phyloP scores from a whole-genome alignment of 371 early-diverging fungal species.

The Dichotomocladium elegans region DNA sequence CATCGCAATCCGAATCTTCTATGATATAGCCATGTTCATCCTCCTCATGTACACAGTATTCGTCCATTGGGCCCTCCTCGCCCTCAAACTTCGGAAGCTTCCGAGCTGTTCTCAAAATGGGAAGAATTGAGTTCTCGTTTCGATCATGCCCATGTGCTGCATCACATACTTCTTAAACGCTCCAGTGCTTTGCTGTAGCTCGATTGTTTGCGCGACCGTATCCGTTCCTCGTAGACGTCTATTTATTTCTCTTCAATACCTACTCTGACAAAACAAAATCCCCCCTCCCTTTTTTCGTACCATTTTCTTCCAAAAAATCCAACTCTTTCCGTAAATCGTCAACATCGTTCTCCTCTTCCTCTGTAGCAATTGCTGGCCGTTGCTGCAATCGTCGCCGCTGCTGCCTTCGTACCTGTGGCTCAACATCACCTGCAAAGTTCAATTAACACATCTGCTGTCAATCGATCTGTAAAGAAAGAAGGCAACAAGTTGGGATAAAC shows the following conservation, averaged over 20 bases:
- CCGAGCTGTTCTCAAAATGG: slow-evolving; percentile 10
- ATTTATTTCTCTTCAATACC: neutral
- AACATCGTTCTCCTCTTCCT: neutral
- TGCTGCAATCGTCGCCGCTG: neutral
- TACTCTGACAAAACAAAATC: neutral
- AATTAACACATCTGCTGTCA: too few species aligned
- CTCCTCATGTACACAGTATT: neutral
- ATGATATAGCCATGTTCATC: neutral
- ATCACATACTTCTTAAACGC: slow-evolving; percentile 9
- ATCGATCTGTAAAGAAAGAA: too few species aligned
- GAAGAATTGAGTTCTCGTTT: neutral
- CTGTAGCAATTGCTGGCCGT: neutral
- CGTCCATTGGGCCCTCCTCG: slow-evolving; percentile 13
- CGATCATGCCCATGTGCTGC: neutral
- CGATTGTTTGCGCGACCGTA: slow-evolving; percentile 12
- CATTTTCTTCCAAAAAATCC: slow-evolving; percentile 16
- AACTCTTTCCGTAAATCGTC: slow-evolving; percentile 9
- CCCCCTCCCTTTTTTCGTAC: neutral
- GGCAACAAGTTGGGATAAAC: too few species aligned
- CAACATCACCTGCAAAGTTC: neutral
- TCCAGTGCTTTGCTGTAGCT: slow-evolving; percentile 8
- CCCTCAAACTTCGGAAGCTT: slow-evolving; percentile 8
- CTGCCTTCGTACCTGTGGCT: neutral
- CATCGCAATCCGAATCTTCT: neutral
- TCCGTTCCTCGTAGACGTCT: slow-evolving; percentile 14